Evolutionary conservation across 768 basidiomycete genomes (phyloP).

Genomic region (Sporobolomyces roseus): DNA sequence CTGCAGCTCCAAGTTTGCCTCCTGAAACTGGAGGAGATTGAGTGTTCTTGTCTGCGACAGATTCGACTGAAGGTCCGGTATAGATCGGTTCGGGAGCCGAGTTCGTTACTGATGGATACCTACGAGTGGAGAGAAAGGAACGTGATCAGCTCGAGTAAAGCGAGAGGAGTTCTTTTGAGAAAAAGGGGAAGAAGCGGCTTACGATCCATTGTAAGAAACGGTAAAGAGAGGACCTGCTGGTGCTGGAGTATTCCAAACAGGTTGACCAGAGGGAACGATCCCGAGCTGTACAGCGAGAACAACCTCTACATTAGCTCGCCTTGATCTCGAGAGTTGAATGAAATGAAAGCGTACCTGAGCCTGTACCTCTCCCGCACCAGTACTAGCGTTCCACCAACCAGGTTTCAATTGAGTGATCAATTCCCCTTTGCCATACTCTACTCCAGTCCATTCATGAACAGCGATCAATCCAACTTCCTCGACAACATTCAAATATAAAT

Average conservation of each 20-base stretch:
- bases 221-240: conserved; percentile 33
- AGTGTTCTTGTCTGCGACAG: conserved; percentile 19
- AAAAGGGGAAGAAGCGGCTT: neutral
- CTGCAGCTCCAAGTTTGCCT: conserved; percentile 35
- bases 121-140: neutral
- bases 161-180: too few species aligned
- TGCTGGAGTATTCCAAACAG: conserved; percentile 37
- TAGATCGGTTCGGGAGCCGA: conserved; percentile 9
- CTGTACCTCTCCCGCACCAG: conserved; percentile 30
- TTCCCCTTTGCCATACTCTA: conserved; percentile 18
- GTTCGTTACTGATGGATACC: conserved; percentile 34
- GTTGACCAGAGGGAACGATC: conserved; percentile 28
- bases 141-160: neutral
- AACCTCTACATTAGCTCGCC: neutral
- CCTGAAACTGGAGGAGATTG: conserved; percentile 15
- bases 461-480: conserved; percentile 7
- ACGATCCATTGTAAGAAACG: conserved; percentile 40
- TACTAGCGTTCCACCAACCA: conserved; percentile 37
- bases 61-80: conserved; percentile 39
- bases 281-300: conserved; percentile 18
- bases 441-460: conserved; percentile 34
- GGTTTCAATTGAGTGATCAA: conserved; percentile 36
- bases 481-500: conserved; percentile 35
- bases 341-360: conserved; percentile 28
- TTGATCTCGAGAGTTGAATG: neutral